These are phyloP conservation scores for Nissolia schottii DNA, from an alignment of 306 rosid species.

Conservation along the genomic window DNA sequence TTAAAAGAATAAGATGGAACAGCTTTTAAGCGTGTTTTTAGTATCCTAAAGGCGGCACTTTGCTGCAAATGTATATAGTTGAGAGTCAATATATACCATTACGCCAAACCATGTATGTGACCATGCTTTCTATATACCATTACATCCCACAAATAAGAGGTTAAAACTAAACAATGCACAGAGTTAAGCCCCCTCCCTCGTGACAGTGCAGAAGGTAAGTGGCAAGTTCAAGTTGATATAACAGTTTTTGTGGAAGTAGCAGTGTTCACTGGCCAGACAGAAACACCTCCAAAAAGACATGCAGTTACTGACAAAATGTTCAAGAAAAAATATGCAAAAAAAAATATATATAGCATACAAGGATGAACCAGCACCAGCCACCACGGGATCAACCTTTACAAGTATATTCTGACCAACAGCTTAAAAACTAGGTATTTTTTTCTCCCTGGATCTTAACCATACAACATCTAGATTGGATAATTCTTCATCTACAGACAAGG, in stretches of 20 bases:
- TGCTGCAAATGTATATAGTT: constrained; percentile 55
- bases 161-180: background rate
- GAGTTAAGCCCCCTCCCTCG: background rate
- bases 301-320: background rate
- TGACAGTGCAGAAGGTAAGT: background rate
- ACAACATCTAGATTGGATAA: background rate
- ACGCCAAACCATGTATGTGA: background rate
- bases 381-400: background rate
- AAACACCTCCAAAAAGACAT: background rate
- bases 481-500: background rate
- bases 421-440: background rate
- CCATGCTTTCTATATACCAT: background rate
- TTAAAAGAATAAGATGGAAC: constrained; percentile 64
- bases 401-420: background rate
- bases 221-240: constrained; percentile 16
- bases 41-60: constrained; percentile 91
- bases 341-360: background rate
- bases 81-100: constrained; percentile 15
- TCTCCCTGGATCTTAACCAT: background rate
- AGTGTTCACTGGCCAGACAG: background rate
- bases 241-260: background rate
- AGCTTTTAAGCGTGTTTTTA: constrained; percentile 75
- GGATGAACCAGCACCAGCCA: background rate
- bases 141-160: background rate
- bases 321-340: background rate